These are phyloP conservation scores for Prunus salicina DNA, from an alignment of 306 rosid species.

Conservation along the genomic window DNA sequence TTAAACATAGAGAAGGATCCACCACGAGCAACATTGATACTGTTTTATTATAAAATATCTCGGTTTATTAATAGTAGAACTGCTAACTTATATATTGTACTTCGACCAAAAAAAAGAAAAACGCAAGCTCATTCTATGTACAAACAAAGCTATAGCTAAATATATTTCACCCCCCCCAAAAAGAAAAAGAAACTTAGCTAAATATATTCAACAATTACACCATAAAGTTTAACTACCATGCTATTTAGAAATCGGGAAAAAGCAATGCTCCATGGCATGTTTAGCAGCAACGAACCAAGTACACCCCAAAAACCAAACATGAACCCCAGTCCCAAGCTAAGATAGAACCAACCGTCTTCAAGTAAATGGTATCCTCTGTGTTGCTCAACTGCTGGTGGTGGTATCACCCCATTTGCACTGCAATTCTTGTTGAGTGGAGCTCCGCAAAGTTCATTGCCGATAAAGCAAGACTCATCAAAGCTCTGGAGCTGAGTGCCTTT, in stretches of 20 bases:
- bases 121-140: too few relatives aligned
- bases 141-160: too few relatives aligned
- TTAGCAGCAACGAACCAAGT: not conserved
- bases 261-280: not conserved
- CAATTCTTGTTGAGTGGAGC: not conserved
- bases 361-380: conserved; percentile 10
- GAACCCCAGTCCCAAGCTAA: conserved; percentile 20
- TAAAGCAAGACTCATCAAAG: not conserved
- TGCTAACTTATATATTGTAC: too few relatives aligned
- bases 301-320: conserved; percentile 8
- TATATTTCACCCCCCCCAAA: too few relatives aligned
- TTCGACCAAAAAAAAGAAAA: too few relatives aligned
- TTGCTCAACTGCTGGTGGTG: not conserved
- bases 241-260: not conserved
- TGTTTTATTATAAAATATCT: too few relatives aligned
- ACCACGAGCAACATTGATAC: too few relatives aligned
- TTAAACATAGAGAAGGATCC: too few relatives aligned
- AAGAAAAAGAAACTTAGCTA: not conserved
- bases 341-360: not conserved
- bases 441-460: conserved; percentile 8
- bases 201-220: not conserved
- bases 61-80: too few relatives aligned
- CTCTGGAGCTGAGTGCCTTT: conserved; percentile 9
- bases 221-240: not conserved
- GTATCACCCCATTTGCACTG: too few relatives aligned